A percentile compares a stretch with the other conserved stretches of the same genome.
Conservation (phyloP, 371 early-diverging fungal species). For the Capillidium rhysosporum region DNA sequence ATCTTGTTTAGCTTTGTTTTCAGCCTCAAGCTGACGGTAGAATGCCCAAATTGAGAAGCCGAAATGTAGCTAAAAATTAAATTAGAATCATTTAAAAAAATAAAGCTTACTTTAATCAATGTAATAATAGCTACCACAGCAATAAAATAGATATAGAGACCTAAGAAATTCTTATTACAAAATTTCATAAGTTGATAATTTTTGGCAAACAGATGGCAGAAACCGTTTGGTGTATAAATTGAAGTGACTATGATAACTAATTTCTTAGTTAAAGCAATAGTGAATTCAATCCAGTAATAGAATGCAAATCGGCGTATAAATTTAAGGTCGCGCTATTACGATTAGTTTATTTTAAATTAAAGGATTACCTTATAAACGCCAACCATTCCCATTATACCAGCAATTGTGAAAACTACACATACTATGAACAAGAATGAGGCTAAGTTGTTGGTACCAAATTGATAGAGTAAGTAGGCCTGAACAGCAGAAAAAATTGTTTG, state of each 20-base stretch:
- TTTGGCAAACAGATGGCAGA: not conserved
- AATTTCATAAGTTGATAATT: too few species aligned
- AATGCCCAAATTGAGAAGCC: slow-evolving; percentile 3
- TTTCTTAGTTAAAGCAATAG: not conserved
- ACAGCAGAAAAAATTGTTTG: not conserved
- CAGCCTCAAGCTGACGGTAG: slow-evolving; percentile 3
- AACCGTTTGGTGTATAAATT: not conserved
- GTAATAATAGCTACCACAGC: not conserved
- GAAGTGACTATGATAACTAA: not conserved
- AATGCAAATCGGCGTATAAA: not conserved
- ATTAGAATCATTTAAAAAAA: not conserved
- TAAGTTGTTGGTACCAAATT: not conserved
- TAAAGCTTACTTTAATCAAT: not conserved
- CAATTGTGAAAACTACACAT: not conserved
- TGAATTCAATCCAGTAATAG: not conserved
- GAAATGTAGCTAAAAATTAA: not conserved
- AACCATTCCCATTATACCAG: not conserved
- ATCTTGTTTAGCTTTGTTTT: not conserved
- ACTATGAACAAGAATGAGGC: not conserved
- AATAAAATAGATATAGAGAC: not conserved
- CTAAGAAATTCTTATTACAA: not conserved
- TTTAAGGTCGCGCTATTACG: not conserved
- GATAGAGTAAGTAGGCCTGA: not conserved
- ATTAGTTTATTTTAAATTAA: not conserved
- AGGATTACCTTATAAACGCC: slow-evolving; percentile 3